A percentile compares a stretch with the other conserved stretches of the same genome.
Evolutionary conservation across 2,329 filamentous ascomycete genomes (phyloP).

Genomic region (Ascosphaera pollenicola): DNA sequence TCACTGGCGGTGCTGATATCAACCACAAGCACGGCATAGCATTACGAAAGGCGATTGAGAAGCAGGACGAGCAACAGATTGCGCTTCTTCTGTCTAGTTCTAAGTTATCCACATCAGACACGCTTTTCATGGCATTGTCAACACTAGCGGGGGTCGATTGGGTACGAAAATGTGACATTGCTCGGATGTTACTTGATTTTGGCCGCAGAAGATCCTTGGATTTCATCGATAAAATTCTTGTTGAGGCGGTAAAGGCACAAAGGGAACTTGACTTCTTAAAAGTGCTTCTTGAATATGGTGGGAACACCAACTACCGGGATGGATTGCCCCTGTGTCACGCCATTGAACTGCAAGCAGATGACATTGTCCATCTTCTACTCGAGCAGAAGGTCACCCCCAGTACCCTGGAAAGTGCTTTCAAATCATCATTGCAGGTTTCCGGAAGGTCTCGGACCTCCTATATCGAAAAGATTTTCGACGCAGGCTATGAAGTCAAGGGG

Average conservation of each 20-base stretch:
- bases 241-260: slow-evolving; percentile 3
- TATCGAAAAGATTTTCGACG: slow-evolving; percentile 8
- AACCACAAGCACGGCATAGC: slow-evolving; percentile 5
- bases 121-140: slow-evolving; percentile 3
- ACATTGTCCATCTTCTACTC: slow-evolving; percentile 4
- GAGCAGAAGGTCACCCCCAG: slow-evolving; percentile 2
- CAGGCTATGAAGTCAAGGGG: slow-evolving; percentile 4
- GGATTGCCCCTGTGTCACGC: slow-evolving; percentile 4
- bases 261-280: slow-evolving; percentile 4
- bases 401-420: slow-evolving; percentile 5
- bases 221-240: slow-evolving; percentile 2
- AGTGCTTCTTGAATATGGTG: slow-evolving; percentile 6
- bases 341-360: slow-evolving; percentile 4
- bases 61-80: slow-evolving; percentile 5
- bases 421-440: slow-evolving; percentile 2
- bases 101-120: slow-evolving; percentile 3
- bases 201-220: slow-evolving; percentile 2
- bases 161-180: slow-evolving; percentile 4
- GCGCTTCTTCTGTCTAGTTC: slow-evolving; percentile 3
- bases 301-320: slow-evolving; percentile 5
- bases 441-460: slow-evolving; percentile 3
- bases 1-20: slow-evolving; percentile 6
- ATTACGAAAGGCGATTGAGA: slow-evolving; percentile 5
- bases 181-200: slow-evolving; percentile 4
- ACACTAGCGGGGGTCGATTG: slow-evolving; percentile 2